Base-by-base conservation (phyloP, 805 yeast genomes). In the Brettanomyces anomalus region DNA sequence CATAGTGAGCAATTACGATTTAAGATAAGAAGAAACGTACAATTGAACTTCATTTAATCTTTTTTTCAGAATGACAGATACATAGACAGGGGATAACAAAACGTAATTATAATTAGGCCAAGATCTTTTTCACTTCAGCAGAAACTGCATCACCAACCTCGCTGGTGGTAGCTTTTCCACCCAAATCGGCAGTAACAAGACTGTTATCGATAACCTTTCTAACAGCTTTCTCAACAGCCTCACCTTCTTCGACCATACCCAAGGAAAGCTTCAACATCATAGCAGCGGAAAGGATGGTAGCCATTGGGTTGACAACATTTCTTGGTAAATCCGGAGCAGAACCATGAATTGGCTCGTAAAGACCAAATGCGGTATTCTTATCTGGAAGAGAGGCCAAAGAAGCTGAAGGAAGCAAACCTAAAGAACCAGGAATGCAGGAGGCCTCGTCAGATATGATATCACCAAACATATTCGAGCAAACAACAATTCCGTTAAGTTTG, bases 401-500 rank as follows among this genome's bases (percentile, higher is more conserved):
- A 3, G 98, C 94, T 44, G 96, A 86, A 40, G 98, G 98, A 51
- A 93, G 75, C 52, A 93, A 76, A 47, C 98, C 98, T 49, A 93
- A 72, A 20, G 97, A 90, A 37, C 98, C 98, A 36, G 98, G 98
- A 55, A 93, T 93, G 40, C 89, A 97, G 16, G 95, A 84, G 26
- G 97, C 97, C 71, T 93, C 98, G 64, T 93, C 98, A 44, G 95
- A 85, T 56, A 93, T 86, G 64, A 93, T 93, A 64, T 93, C 98
- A 59, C 98, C 98, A 64, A 93, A 93, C 95, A 93, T 90, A 70
- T 93, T 93, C 56, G 84, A 81, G 37, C 97, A 90, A 60, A 93
- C 78, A 40, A 93, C 79, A 41, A 93, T 75, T 66, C 98, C 98
- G 62, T 93, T 93, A 60, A 93, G 76, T 53, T 80, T 80, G 36